These are phyloP conservation scores for Tagetes patula DNA, from an alignment of 129 eudicot genomes.

Conservation along the genomic window DNA sequence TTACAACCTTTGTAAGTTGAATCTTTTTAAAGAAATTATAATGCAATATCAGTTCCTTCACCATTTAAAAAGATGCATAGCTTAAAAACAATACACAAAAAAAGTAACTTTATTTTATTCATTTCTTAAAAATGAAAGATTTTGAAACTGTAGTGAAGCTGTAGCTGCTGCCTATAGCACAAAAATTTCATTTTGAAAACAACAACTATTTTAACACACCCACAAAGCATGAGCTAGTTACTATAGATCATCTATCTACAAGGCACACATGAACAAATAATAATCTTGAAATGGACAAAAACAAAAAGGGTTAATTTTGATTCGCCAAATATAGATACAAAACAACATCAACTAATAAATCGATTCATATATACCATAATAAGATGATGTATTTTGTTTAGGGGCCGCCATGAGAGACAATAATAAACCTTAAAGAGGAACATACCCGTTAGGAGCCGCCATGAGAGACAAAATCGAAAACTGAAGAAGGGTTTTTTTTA, in stretches of 20 bases:
- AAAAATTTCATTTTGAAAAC: not conserved
- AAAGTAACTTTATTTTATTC: not conserved
- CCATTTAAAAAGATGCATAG: not conserved
- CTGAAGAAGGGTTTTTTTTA: not conserved
- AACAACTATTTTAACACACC: slow-evolving; percentile 10
- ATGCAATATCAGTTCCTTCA: not conserved
- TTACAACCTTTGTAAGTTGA: not conserved
- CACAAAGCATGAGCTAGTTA: slow-evolving; percentile 15
- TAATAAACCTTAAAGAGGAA: slow-evolving; percentile 3
- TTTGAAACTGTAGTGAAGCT: not conserved
- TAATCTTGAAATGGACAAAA: slow-evolving; percentile 19
- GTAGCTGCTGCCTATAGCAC: not conserved
- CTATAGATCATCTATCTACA: not conserved
- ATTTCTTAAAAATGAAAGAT: slow-evolving; percentile 1
- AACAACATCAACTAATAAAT: slow-evolving; percentile 20
- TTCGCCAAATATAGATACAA: slow-evolving; percentile 26
- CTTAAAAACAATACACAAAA: not conserved
- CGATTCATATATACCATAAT: slow-evolving; percentile 3
- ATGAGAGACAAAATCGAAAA: slow-evolving; percentile 10
- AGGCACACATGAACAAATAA: not conserved
- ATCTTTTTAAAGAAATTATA: not conserved
- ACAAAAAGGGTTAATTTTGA: slow-evolving; percentile 4
- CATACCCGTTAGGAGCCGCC: slow-evolving; percentile 39
- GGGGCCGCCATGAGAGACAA: too few species aligned
- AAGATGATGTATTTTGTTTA: not conserved